Percentiles rank a stretch among this genome's conserved stretches.
phyloP scores from a whole-genome alignment of 345 rosid genomes.

The Durio zibethinus region DNA sequence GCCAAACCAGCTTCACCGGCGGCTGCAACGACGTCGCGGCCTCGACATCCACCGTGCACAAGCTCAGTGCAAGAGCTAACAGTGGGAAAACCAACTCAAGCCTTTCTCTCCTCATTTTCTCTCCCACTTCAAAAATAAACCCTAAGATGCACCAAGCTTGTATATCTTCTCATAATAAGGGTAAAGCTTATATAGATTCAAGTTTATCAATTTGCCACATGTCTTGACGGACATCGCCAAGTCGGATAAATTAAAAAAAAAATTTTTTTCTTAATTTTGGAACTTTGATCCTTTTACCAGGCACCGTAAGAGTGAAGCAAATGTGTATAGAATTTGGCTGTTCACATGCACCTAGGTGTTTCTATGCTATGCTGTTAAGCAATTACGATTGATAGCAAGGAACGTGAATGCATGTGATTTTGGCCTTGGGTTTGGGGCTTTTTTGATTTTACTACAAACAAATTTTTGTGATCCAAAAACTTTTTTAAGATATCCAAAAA shows the following conservation, averaged over 20 bases:
- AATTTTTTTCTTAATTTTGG: neutral
- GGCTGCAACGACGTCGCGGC: constrained; percentile 35
- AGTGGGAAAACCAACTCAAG: constrained; percentile 7
- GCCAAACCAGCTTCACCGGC: constrained; percentile 50
- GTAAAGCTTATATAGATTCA: constrained; percentile 27
- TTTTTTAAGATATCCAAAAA: constrained; percentile 4
- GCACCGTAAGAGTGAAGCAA: constrained; percentile 21
- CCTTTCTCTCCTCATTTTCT: constrained; percentile 8
- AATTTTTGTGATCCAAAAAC: constrained; percentile 24
- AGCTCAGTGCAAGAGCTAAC: constrained; percentile 31
- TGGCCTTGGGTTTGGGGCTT: constrained; percentile 26
- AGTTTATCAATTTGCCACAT: constrained; percentile 7
- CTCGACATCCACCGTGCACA: constrained; percentile 26
- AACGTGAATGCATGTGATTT: constrained; percentile 43
- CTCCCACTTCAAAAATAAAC: neutral
- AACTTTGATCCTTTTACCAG: neutral
- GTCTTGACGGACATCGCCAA: constrained; percentile 5
- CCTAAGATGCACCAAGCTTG: constrained; percentile 20
- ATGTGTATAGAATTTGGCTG: constrained; percentile 18
- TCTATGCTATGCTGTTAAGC: constrained; percentile 15
- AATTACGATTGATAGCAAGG: constrained; percentile 1
- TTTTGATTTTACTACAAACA: constrained; percentile 5
- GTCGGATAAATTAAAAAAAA: neutral
- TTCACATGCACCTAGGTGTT: constrained; percentile 30
- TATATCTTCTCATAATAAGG: neutral